Evolutionary conservation across 2,329 filamentous ascomycete genomes (phyloP).

Genomic region (Harringtonia lauricola): DNA sequence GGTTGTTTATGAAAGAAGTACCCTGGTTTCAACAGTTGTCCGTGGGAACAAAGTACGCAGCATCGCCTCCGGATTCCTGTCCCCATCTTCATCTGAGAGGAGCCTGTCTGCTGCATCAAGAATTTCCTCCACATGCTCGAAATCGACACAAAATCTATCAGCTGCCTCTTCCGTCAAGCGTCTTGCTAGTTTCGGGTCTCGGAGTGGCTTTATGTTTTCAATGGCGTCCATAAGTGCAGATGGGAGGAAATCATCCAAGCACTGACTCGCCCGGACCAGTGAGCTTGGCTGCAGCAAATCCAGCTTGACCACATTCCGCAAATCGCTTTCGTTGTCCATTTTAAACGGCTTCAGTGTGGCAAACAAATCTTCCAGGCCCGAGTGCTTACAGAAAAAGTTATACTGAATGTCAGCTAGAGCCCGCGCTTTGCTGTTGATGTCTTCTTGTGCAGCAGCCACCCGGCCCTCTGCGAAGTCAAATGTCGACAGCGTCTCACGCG

Average conservation of each 20-base stretch:
- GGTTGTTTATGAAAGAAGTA: constrained; percentile 37
- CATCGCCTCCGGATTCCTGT: constrained; percentile 14
- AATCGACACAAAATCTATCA: constrained; percentile 74
- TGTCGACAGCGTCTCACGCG: constrained; percentile 40
- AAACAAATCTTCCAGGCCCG: constrained; percentile 59
- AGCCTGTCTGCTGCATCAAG: constrained; percentile 32
- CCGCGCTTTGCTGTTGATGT: constrained; percentile 42
- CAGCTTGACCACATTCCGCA: constrained; percentile 43
- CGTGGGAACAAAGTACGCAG: constrained; percentile 41
- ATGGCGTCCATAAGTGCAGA: constrained; percentile 88
- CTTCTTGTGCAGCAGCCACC: constrained; percentile 41
- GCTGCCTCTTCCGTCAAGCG: constrained; percentile 75
- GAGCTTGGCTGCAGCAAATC: constrained; percentile 46
- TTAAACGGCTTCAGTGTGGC: constrained; percentile 34
- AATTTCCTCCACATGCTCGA: constrained; percentile 49
- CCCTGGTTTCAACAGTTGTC: constrained; percentile 48
- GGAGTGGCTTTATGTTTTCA: constrained; percentile 65
- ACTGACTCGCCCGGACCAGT: constrained; percentile 60
- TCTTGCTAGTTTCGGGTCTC: constrained; percentile 60
- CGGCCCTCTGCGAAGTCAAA: constrained; percentile 55
- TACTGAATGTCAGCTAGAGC: constrained; percentile 59
- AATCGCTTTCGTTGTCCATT: constrained; percentile 27
- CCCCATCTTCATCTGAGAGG: constrained; percentile 14
- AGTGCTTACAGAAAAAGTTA: constrained; percentile 60
- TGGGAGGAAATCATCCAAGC: constrained; percentile 81